Base-by-base conservation (phyloP, 768 basidiomycete species). In the Leccinum rimulosum region DNA sequence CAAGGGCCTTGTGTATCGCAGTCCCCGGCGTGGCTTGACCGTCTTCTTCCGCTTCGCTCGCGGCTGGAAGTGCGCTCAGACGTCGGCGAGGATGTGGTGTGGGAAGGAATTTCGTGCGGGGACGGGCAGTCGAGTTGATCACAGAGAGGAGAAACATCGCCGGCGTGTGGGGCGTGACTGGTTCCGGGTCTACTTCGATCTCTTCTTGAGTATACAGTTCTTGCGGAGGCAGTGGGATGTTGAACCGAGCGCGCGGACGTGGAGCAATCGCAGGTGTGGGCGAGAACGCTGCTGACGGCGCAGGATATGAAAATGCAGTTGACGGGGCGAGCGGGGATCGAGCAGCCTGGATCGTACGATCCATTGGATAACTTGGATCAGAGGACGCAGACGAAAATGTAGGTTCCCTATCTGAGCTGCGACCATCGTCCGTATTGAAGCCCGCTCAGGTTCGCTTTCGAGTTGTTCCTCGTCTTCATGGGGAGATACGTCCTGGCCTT, bases 111-210 rank as follows among this genome's bases (percentile, higher is more conserved):
- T 74, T 75, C 55, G 84, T 77, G 9, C 87, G 82, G 0, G 91
- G 90, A 33, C 91, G 85, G 4, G 88, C 77, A 2, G 87, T 91
- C 6, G 91, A 91, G 67, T 92, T 88, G 68, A 95, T 89, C 8
- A 94, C 88, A 9, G 85, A 86, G 40, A 95, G 81, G 12, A 95
- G 81, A 76, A 95, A 93, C 1, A 92, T 15, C 85, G 84, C 43
- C 89, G 85, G 60, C 88, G 86, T 12, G 86, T 83, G 62, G 3
- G 90, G 91, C 2, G 91, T 93, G 47, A 85, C 71, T 3, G 80
- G 80, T 43, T 84, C 80, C 5, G 79, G 74, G 40, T 77, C 73
- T 5, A 28, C 27, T 6, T 28, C 27, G 4, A 28, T 80, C 25
- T 25, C 77, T 3, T 70, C 73, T 45, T 72, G 66, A 10, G 68